phyloP scores from a whole-genome alignment of 2,329 filamentous ascomycete genomes.

The Scolecobasidium constrictum region DNA sequence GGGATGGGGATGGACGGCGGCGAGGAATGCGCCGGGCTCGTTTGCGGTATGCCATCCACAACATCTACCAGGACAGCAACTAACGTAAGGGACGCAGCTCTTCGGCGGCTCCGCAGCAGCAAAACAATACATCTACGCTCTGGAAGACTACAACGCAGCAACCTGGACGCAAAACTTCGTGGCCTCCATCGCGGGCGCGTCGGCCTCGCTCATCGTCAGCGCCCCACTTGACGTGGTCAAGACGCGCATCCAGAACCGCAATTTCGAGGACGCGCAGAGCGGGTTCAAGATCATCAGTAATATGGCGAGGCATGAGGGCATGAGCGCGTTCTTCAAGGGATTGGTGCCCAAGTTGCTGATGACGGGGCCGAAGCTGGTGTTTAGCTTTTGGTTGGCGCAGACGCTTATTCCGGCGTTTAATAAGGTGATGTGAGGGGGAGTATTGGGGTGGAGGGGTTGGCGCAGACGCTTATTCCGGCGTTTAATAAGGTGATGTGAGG shows the following conservation, averaged over 20 bases:
- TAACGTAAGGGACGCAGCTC: conserved; percentile 42
- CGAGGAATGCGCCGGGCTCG: conserved; percentile 89
- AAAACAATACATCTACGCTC: conserved; percentile 87
- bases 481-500: conserved; percentile 59
- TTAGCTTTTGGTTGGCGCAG: conserved; percentile 99
- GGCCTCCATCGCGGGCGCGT: conserved; percentile 89
- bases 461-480: conserved; percentile 91
- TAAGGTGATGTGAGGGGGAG: conserved; percentile 42
- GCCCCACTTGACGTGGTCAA: conserved; percentile 96
- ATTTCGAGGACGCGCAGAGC: conserved; percentile 95
- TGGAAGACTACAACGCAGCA: conserved; percentile 91
- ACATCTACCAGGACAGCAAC: conserved; percentile 13
- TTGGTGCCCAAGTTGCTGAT: conserved; percentile 94
- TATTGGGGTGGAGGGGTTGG: conserved; percentile 66
- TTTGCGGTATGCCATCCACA: conserved; percentile 64
- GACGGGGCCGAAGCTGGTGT: conserved; percentile 97
- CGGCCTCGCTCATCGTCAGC: conserved; percentile 91
- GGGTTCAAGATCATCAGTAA: conserved; percentile 85
- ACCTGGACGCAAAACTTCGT: conserved; percentile 95
- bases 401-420: conserved; percentile 92
- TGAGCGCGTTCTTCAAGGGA: conserved; percentile 91
- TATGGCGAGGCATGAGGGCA: conserved; percentile 86
- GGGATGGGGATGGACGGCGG: conserved; percentile 95
- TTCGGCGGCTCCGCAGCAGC: conserved; percentile 96
- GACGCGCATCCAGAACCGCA: conserved; percentile 94